Evolutionary conservation across 495 filamentous ascomycete genomes (phyloP).

Genomic region (Talaromyces liani): DNA sequence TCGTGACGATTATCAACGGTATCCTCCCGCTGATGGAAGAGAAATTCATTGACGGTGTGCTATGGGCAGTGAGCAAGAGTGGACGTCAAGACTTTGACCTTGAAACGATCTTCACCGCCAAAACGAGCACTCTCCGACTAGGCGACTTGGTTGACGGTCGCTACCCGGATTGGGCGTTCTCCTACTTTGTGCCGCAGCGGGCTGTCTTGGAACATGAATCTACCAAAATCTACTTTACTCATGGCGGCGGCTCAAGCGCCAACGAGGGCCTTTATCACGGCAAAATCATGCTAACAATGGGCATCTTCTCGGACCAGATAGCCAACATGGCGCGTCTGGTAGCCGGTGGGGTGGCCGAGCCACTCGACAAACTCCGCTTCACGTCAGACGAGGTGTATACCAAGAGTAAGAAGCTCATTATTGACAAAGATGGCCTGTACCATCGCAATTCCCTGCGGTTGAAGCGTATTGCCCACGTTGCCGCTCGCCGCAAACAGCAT

Average conservation of each 20-base stretch:
- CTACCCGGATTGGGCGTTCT: constrained; percentile 19
- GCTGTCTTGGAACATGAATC: constrained; percentile 22
- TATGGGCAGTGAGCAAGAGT: constrained; percentile 23
- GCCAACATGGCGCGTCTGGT: constrained; percentile 22
- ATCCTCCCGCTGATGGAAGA: constrained; percentile 16
- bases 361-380: constrained; percentile 24
- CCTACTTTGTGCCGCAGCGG: constrained; percentile 24
- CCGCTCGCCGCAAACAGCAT: constrained; percentile 23
- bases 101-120: constrained; percentile 5
- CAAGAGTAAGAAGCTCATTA: constrained; percentile 16
- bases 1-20: constrained; percentile 18
- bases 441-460: constrained; percentile 19
- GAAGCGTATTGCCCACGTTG: constrained; percentile 26
- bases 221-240: constrained; percentile 25
- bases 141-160: constrained; percentile 16
- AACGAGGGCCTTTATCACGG: constrained; percentile 33
- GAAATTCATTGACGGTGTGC: constrained; percentile 26
- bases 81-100: constrained; percentile 15
- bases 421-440: constrained; percentile 15
- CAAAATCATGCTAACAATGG: constrained; percentile 23
- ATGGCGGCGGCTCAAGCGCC: constrained; percentile 26
- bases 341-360: constrained; percentile 20
- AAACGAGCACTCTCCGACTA: constrained; percentile 7
- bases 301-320: constrained; percentile 29
- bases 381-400: constrained; percentile 20